Conservation (phyloP, 2,329 filamentous ascomycete genomes). For the Hymenoscyphus infarciens region DNA sequence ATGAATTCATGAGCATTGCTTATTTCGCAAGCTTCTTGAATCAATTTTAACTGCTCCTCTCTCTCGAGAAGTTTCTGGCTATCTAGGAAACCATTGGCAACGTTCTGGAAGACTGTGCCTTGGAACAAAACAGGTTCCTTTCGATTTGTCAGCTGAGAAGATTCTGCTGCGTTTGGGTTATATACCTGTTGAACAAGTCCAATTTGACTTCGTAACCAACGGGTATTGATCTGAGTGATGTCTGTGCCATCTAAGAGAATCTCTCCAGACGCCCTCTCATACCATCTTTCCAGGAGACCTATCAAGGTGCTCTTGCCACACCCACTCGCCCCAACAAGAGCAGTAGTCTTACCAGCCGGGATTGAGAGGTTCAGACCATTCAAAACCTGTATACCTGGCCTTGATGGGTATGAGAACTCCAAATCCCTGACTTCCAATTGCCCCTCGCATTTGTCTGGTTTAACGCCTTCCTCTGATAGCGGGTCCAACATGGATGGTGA, state of each 20-base stretch:
- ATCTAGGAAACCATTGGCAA: conserved; percentile 38
- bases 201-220: conserved; percentile 55
- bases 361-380: conserved; percentile 34
- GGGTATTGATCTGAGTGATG: conserved; percentile 43
- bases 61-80: conserved; percentile 17
- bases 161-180: conserved; percentile 73
- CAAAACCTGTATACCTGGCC: conserved; percentile 33
- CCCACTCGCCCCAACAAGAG: conserved; percentile 43
- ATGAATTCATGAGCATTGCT: conserved; percentile 57
- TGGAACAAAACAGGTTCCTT: conserved; percentile 65
- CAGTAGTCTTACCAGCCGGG: conserved; percentile 37
- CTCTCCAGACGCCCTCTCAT: conserved; percentile 28
- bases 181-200: conserved; percentile 58
- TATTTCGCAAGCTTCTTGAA: conserved; percentile 46
- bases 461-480: not conserved
- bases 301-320: conserved; percentile 42
- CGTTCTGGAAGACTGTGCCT: conserved; percentile 58
- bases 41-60: conserved; percentile 20
- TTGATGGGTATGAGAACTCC: conserved; percentile 36
- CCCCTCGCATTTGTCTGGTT: not conserved
- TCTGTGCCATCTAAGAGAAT: conserved; percentile 21
- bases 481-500: not conserved
- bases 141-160: conserved; percentile 69
- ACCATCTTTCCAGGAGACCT: conserved; percentile 42
- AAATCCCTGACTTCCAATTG: conserved; percentile 32